These are phyloP conservation scores for Clavaria fumosa DNA, from an alignment of 768 basidiomycete genomes.

Conservation along the genomic window DNA sequence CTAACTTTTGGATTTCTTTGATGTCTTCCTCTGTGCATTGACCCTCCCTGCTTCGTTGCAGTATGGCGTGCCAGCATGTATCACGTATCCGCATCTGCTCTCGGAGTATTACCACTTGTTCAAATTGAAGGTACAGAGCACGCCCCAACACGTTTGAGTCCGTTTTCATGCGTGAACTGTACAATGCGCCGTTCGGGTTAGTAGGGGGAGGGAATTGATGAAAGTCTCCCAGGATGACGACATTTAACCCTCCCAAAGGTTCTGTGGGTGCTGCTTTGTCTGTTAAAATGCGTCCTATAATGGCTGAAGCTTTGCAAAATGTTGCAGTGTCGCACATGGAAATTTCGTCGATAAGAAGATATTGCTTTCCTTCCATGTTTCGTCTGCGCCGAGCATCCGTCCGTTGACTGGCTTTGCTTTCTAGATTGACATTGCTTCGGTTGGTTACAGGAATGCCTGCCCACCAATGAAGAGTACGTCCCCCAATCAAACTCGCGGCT, in stretches of 20 bases:
- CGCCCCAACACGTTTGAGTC: conserved; percentile 7
- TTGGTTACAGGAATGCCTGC: background rate
- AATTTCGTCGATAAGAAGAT: conserved; percentile 2
- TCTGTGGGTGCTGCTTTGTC: background rate
- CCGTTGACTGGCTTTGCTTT: background rate
- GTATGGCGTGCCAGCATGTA: conserved; percentile 16
- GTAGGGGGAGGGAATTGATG: conserved; percentile 20
- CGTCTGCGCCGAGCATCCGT: background rate
- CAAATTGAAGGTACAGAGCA: conserved; percentile 15
- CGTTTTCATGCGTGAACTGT: conserved; percentile 1
- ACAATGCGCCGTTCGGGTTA: conserved; percentile 15
- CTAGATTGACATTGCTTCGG: background rate
- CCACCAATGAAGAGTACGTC: background rate
- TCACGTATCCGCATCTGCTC: conserved; percentile 21
- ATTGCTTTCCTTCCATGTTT: background rate
- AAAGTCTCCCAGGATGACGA: conserved; percentile 20
- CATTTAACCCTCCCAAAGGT: conserved; percentile 13
- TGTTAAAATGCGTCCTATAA: background rate
- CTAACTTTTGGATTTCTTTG: conserved; percentile 12
- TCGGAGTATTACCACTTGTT: conserved; percentile 17
- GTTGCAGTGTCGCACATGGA: background rate
- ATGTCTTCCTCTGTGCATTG: conserved; percentile 13
- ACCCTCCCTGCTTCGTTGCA: conserved; percentile 15
- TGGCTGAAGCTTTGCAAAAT: background rate
- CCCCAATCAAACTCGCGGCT: conserved; percentile 3